Conservation (phyloP, 2,329 filamentous ascomycete genomes). For the Alternaria atra region DNA sequence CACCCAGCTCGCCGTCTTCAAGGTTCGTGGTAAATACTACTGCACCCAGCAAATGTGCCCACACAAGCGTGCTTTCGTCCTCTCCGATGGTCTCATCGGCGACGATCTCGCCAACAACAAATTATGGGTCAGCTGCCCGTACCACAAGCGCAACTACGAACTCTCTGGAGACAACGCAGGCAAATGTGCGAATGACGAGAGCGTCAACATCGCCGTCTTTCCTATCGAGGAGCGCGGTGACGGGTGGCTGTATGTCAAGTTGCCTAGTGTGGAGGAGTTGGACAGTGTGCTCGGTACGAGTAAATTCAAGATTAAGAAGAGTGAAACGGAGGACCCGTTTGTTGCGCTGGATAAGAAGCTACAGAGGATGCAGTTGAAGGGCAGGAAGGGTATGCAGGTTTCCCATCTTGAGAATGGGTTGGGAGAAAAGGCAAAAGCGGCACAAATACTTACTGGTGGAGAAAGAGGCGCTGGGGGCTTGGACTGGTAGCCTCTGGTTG, state of each 20-base stretch:
- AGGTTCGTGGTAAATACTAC: slow-evolving; percentile 81
- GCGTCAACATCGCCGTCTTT: slow-evolving; percentile 84
- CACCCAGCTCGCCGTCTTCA: slow-evolving; percentile 88
- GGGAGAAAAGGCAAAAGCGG: slow-evolving; percentile 55
- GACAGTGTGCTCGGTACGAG: slow-evolving; percentile 80
- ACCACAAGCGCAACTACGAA: slow-evolving; percentile 90
- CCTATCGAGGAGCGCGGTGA: slow-evolving; percentile 77
- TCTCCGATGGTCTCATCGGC: slow-evolving; percentile 84
- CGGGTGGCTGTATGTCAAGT: slow-evolving; percentile 79
- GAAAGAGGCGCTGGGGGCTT: slow-evolving; percentile 55
- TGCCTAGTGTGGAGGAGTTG: slow-evolving; percentile 82
- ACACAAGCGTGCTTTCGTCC: slow-evolving; percentile 88
- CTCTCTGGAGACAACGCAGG: slow-evolving; percentile 72
- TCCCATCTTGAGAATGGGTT: slow-evolving; percentile 57
- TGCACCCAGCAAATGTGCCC: slow-evolving; percentile 95
- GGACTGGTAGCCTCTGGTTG: slow-evolving; percentile 52
- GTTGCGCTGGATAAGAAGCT: slow-evolving; percentile 65
- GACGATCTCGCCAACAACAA: slow-evolving; percentile 67
- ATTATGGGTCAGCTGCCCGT: slow-evolving; percentile 87
- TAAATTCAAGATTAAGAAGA: slow-evolving; percentile 80
- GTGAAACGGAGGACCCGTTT: slow-evolving; percentile 68
- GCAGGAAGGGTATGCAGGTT: slow-evolving; percentile 59
- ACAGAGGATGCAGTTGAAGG: slow-evolving; percentile 58
- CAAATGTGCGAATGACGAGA: slow-evolving; percentile 76
- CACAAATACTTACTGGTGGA: slow-evolving; percentile 57